Percentiles rank a stretch among this genome's conserved stretches.
These are phyloP conservation scores for Xenoacremonium recifei DNA, from an alignment of 2,329 filamentous ascomycete genomes.

Conservation along the genomic window DNA sequence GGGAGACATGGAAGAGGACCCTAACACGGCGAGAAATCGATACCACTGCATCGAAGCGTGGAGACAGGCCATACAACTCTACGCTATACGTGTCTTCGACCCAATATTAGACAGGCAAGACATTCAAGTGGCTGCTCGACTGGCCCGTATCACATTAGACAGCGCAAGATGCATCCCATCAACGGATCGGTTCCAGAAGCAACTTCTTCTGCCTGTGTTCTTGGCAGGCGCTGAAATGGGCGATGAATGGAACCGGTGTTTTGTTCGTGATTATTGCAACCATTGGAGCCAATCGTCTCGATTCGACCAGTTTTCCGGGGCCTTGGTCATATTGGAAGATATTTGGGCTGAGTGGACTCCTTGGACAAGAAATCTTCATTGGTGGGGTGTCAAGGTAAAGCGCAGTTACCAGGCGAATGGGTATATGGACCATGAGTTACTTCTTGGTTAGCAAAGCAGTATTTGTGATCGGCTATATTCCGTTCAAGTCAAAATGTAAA, in stretches of 20 bases:
- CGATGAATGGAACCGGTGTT: not conserved
- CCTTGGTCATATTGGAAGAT: not conserved
- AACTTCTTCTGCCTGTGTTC: not conserved
- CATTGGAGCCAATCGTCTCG: not conserved
- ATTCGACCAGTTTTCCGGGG: not conserved
- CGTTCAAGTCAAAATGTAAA: too few relatives aligned
- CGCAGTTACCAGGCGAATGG: too few relatives aligned
- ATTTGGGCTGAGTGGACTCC: too few relatives aligned
- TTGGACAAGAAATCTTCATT: too few relatives aligned
- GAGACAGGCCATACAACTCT: conserved; percentile 5
- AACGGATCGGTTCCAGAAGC: not conserved
- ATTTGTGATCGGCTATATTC: too few relatives aligned
- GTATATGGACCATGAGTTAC: too few relatives aligned
- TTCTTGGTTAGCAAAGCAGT: too few relatives aligned
- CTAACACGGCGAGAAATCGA: conserved; percentile 4
- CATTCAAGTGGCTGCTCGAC: too few relatives aligned
- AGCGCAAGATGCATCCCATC: not conserved
- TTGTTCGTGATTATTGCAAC: not conserved
- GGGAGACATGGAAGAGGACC: not conserved
- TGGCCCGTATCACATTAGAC: not conserved
- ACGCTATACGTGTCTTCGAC: conserved; percentile 3
- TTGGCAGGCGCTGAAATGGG: not conserved
- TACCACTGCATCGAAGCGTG: conserved; percentile 7
- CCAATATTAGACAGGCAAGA: too few relatives aligned
- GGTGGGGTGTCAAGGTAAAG: too few relatives aligned